Conservation (phyloP, 768 basidiomycete genomes). For the Mycena maculata region DNA sequence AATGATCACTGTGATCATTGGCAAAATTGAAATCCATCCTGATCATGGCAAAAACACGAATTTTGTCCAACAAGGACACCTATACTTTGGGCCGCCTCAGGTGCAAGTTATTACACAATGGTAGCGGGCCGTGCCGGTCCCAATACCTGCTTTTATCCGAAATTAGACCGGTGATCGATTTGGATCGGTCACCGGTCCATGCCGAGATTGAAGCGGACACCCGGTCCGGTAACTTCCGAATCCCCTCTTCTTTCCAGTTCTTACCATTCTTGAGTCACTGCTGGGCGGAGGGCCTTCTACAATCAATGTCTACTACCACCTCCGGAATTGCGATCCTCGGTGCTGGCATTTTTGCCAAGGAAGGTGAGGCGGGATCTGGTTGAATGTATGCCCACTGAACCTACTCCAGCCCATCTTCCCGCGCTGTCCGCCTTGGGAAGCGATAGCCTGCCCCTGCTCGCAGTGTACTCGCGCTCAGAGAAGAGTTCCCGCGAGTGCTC, state of each 20-base stretch:
- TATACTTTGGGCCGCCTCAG: too few relatives aligned
- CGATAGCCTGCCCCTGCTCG: conserved; percentile 61
- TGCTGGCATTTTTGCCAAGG: conserved; percentile 81
- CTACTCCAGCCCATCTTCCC: conserved; percentile 78
- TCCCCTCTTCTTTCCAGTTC: too few relatives aligned
- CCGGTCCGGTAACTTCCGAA: too few relatives aligned
- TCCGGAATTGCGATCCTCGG: conserved; percentile 81
- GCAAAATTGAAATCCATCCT: too few relatives aligned
- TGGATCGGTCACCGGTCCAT: too few relatives aligned
- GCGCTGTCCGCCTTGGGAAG: conserved; percentile 67
- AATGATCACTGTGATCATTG: too few relatives aligned
- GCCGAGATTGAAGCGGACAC: too few relatives aligned
- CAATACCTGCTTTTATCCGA: too few relatives aligned
- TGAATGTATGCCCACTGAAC: too few relatives aligned
- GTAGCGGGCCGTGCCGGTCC: not conserved
- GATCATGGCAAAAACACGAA: too few relatives aligned
- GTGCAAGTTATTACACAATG: not conserved
- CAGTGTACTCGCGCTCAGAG: conserved; percentile 85
- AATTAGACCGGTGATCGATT: too few relatives aligned
- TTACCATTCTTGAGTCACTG: not conserved
- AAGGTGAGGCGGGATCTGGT: conserved; percentile 62
- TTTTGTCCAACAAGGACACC: conserved; percentile 45
- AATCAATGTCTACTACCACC: conserved; percentile 38
- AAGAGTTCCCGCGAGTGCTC: conserved; percentile 68
- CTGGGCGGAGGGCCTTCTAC: not conserved